Percentiles rank a stretch among this genome's conserved stretches.
phyloP scores from a whole-genome alignment of 768 basidiomycete species.

The Punctularia strigosozonata region DNA sequence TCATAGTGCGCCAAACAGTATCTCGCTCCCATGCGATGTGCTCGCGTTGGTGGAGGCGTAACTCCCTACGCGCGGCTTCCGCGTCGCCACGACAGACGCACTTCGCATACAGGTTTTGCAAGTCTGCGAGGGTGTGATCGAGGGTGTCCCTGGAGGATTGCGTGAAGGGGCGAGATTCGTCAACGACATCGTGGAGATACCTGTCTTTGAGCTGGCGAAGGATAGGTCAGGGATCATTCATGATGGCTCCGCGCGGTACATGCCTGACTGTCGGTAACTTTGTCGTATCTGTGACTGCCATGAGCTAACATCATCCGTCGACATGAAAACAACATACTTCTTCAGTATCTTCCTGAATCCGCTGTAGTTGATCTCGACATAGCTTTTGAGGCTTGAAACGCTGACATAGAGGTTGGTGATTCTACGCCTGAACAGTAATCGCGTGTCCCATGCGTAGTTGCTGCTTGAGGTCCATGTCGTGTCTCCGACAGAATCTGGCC shows the following conservation, averaged over 20 bases:
- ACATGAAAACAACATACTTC: constrained; percentile 45
- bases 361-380: constrained; percentile 84
- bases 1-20: constrained; percentile 96
- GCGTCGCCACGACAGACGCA: constrained; percentile 72
- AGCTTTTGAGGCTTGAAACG: constrained; percentile 68
- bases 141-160: constrained; percentile 50
- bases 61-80: constrained; percentile 61
- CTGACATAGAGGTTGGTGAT: constrained; percentile 77
- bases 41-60: constrained; percentile 80
- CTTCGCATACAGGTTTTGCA: constrained; percentile 70
- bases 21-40: constrained; percentile 96
- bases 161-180: constrained; percentile 57
- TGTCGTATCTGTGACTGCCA: constrained; percentile 69
- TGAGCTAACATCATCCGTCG: background rate
- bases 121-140: constrained; percentile 39
- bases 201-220: constrained; percentile 55
- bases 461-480: constrained; percentile 67
- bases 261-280: constrained; percentile 69
- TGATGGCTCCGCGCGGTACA: constrained; percentile 5
- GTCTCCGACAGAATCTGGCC: too few relatives aligned
- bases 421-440: constrained; percentile 79
- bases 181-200: constrained; percentile 65
- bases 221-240: constrained; percentile 2
- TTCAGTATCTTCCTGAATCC: constrained; percentile 94
- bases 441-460: constrained; percentile 76